Base-by-base conservation (phyloP, 805 yeast species). In the Candida xyloterini region DNA sequence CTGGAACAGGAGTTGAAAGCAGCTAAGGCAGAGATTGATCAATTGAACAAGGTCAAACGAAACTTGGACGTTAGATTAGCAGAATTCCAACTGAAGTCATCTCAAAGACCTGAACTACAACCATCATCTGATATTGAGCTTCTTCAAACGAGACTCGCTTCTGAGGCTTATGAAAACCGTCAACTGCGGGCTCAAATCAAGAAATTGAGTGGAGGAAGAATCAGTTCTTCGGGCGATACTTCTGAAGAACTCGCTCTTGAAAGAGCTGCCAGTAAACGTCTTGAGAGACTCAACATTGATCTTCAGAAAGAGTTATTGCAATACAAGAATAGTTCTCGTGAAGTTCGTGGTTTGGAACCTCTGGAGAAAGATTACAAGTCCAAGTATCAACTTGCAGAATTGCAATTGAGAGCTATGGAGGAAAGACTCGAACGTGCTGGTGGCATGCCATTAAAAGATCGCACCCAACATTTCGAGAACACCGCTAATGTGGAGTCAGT, bases 81-180 rank as follows among this genome's bases (percentile, higher is more conserved):
- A 1, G 64, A 62, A 40, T 34, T 55, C 38, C 60, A 51, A 11
- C 48, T 65, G 27, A 59, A 60, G 35, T 33, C 56, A 5, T 52
- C 62, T 7, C 51, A 51, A 14, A 55, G 52, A 40, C 53, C 61
- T 13, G 51, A 43, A 11, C 13, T 41, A 30, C 42, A 41, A 2
- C 31, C 44, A 5, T 58, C 42, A 43, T 56, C 81, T 31, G 87
- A 82, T 43, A 53, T 81, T 36, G 70, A 72, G 23, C 63, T 82
- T 50, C 59, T 84, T 10, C 83, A 81, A 48, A 74, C 81, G 2
- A 70, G 85, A 50, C 56, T 79, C n/a, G 81, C 83, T 2, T 70
- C 81, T n/a, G 81, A 79, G 35, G 69, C 80, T 6, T 75, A 76
- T 46, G 83, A 78, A 39, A 75, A 71, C 43, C 78, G 74, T 52